phyloP scores from a whole-genome alignment of 257 asterid genomes.

The Nicotiana paniculata region DNA sequence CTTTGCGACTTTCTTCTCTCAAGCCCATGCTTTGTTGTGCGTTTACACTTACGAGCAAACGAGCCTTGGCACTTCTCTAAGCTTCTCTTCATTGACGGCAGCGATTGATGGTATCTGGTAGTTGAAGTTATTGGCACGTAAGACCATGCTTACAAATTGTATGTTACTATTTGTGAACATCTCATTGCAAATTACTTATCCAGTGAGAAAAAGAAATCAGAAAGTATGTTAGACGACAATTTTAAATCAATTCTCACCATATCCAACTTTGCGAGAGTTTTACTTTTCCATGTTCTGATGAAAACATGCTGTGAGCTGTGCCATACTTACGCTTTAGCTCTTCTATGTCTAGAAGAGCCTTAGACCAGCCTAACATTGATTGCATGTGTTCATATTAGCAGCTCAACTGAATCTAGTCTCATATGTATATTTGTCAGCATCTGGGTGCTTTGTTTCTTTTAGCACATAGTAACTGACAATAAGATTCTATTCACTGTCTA shows the following conservation, averaged over 20 bases:
- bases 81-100: too few species aligned
- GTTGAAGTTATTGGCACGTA: too few species aligned
- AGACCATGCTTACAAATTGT: too few species aligned
- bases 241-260: neutral
- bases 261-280: neutral
- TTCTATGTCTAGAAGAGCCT: neutral
- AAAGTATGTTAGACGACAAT: neutral
- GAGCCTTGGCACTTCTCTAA: too few species aligned
- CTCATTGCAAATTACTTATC: too few species aligned
- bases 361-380: neutral
- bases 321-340: neutral
- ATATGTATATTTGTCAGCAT: neutral
- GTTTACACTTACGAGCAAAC: too few species aligned
- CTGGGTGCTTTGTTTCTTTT: neutral
- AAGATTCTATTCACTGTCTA: conserved; percentile 4
- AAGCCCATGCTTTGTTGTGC: too few species aligned
- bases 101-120: too few species aligned
- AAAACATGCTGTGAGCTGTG: neutral
- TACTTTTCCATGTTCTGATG: neutral
- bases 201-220: neutral
- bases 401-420: neutral
- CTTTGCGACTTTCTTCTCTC: too few species aligned
- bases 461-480: neutral
- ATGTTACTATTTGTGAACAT: too few species aligned
- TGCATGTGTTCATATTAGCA: neutral